phyloP scores from a whole-genome alignment of 352 stramenopile species.

The Pythium aquatile region DNA sequence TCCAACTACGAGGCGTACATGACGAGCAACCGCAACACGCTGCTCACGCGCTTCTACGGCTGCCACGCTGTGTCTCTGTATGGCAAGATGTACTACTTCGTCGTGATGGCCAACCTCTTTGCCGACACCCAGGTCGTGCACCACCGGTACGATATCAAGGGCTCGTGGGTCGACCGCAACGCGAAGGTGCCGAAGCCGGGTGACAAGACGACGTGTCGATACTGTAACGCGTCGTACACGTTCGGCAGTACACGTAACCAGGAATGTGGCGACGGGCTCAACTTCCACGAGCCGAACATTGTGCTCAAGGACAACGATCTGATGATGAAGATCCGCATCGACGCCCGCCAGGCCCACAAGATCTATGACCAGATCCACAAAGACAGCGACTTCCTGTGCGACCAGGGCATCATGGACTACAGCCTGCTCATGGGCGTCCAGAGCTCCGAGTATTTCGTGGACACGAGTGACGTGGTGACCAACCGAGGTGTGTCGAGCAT shows the following conservation, averaged over 20 bases:
- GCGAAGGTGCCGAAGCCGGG: constrained; percentile 78
- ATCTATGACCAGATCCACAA: constrained; percentile 89
- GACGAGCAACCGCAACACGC: constrained; percentile 73
- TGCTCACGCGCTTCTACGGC: constrained; percentile 89
- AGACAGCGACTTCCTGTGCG: constrained; percentile 87
- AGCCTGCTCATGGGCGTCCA: constrained; percentile 90
- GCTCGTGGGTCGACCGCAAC: constrained; percentile 87
- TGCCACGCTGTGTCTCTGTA: constrained; percentile 89
- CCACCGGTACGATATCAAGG: constrained; percentile 92
- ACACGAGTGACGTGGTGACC: constrained; percentile 66
- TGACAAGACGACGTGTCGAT: constrained; percentile 78
- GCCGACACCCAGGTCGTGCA: constrained; percentile 84
- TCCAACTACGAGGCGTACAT: constrained; percentile 87
- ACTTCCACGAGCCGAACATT: constrained; percentile 88
- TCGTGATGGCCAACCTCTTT: constrained; percentile 93
- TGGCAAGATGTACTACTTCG: constrained; percentile 91
- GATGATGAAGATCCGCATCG: constrained; percentile 88
- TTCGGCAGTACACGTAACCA: constrained; percentile 85
- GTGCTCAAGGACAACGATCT: constrained; percentile 90
- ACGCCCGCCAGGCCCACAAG: constrained; percentile 66
- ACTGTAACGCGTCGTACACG: constrained; percentile 87
- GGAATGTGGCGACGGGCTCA: constrained; percentile 82
- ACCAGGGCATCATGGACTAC: constrained; percentile 92
- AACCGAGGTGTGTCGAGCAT: constrained; percentile 24
- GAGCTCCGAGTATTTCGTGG: constrained; percentile 87